Evolutionary conservation across 129 eudicot genomes (phyloP), one percentile per base, ranked within the genome.

Genomic region (Tanacetum coccineum): DNA sequence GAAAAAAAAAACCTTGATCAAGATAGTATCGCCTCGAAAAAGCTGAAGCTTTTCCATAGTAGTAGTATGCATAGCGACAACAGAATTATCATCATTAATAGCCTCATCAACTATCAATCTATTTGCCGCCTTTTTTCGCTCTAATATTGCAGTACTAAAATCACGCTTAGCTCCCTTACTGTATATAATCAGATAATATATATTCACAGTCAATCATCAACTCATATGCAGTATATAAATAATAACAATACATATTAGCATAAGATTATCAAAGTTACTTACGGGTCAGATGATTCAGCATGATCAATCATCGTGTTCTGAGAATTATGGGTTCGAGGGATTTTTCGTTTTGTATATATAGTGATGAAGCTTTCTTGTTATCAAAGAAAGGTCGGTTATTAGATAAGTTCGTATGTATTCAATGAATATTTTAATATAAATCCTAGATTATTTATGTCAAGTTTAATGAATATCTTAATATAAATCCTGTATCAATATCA

Each of bases 41-140:
- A 91, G 85, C 83, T 91, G 96, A 39, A 91, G 96, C 76, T 91
- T 87, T 68, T 91, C 96, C 97, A 87, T 91, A 26, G 94, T 91
- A 30, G 83, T 74, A 15, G 97, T 93, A 73, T 87, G 96, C 54
- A 91, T 59, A 11, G 90, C 61, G 13, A 91, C 93, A 46, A 87
- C 96, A 5, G 96, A 91, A 61, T 91, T 91, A 45, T 87, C 96
- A 73, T 91, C 97, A 53, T 87, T 91, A 64, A 78, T 59, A 6
- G 96, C 96, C 75, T 91, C 97, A 51, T 91, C 97, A 44, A 91
- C 96, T 0, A 91, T 84, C 1, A 91, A 83, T 28, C 97, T 81
- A 75, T 87, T 87, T 3, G 97, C 69, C 18, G 97, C 83, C 81
- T 91, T 91, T 74, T 91, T 91, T 49, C 90, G 82, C 87, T 91